Conservation (phyloP, 805 yeast species). For the Komagataella phaffii region DNA sequence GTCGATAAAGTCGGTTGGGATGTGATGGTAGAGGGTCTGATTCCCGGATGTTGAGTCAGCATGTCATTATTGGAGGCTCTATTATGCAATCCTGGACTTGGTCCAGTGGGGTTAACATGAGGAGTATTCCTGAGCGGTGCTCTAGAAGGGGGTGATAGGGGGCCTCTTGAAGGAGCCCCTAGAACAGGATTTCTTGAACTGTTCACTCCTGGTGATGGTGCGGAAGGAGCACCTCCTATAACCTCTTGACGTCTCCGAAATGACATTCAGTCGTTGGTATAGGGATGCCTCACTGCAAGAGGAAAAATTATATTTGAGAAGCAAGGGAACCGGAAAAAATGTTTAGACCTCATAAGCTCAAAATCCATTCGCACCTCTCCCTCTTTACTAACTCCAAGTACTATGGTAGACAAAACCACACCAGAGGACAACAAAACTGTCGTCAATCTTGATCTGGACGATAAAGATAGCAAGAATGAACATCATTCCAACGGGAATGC, state of each 20-base stretch:
- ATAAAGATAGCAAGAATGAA: background rate
- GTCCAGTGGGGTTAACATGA: background rate
- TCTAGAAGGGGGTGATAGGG: background rate
- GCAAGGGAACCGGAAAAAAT: background rate
- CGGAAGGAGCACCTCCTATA: background rate
- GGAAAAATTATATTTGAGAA: background rate
- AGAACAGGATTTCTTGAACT: background rate
- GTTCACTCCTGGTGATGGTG: background rate
- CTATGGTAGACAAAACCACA: background rate
- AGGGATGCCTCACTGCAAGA: background rate
- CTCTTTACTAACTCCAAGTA: background rate
- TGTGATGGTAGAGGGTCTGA: constrained; percentile 65
- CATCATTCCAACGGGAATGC: background rate
- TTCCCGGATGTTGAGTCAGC: constrained; percentile 34
- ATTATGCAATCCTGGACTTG: background rate
- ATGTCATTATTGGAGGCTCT: background rate
- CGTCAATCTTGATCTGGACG: background rate
- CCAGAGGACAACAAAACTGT: background rate
- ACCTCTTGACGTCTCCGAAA: background rate
- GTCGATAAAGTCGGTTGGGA: constrained; percentile 71
- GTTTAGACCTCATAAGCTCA: background rate
- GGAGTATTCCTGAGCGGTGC: background rate
- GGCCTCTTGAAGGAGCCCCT: background rate
- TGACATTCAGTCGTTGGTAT: background rate
- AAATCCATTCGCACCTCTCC: background rate